Conservation (phyloP, 129 eudicot species). For the Chrysanthemum lavandulifolium region DNA sequence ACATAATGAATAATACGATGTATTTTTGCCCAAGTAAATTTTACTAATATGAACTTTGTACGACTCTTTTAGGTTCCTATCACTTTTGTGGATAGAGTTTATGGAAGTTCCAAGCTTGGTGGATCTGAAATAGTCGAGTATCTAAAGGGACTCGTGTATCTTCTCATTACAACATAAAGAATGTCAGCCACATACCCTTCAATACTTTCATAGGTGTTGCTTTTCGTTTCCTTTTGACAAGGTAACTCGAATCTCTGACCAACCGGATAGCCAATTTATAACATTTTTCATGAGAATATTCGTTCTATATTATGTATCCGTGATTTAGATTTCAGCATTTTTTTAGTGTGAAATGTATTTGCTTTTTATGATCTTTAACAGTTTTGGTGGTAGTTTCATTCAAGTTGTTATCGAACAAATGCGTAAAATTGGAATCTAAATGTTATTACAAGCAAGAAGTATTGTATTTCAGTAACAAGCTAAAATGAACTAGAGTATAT, state of each 20-base stretch:
- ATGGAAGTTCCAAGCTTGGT: slow-evolving; percentile 91
- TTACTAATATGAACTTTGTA: slow-evolving; percentile 8
- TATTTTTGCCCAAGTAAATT: too few relatives aligned
- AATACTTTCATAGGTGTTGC: background rate
- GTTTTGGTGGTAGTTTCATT: background rate
- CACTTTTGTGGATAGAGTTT: slow-evolving; percentile 84
- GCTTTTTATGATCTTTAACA: background rate
- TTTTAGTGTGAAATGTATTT: background rate
- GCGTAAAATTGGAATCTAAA: background rate
- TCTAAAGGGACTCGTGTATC: slow-evolving; percentile 77
- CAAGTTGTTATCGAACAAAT: too few relatives aligned
- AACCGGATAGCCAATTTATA: background rate
- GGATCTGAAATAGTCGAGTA: slow-evolving; percentile 95
- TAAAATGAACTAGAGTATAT: background rate
- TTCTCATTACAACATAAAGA: slow-evolving; percentile 64
- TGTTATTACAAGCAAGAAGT: background rate
- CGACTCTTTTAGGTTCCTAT: slow-evolving; percentile 68
- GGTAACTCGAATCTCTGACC: background rate
- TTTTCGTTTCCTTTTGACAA: background rate
- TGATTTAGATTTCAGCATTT: background rate
- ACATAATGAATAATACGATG: background rate
- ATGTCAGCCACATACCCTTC: background rate
- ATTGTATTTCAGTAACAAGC: slow-evolving; percentile 15
- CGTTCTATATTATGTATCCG: background rate
- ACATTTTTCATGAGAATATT: background rate